phyloP scores from a whole-genome alignment of 192 early-diverging fungal genomes.

The Helicostylum pulchrum region DNA sequence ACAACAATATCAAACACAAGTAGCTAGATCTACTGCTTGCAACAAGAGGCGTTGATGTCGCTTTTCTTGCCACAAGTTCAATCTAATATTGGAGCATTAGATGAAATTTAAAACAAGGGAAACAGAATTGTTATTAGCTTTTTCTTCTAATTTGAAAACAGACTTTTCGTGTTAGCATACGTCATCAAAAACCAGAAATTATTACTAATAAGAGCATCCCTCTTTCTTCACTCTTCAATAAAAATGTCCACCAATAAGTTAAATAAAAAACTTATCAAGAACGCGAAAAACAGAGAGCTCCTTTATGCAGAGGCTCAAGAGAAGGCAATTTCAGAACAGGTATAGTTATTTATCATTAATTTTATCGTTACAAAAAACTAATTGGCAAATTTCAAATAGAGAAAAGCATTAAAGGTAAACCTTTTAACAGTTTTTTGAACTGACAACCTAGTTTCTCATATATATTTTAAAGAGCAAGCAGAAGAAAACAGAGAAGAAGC shows the following conservation, averaged over 20 bases:
- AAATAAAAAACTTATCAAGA: conserved; percentile 4
- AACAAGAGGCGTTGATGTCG: conserved; percentile 8
- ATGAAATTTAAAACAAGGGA: too few species aligned
- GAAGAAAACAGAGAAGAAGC: conserved; percentile 4
- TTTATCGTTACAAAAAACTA: background rate
- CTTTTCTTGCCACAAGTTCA: conserved; percentile 5
- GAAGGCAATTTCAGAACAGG: conserved; percentile 1
- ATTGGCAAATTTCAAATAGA: background rate
- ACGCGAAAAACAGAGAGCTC: conserved; percentile 4
- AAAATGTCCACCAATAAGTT: background rate
- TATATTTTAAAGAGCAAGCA: too few species aligned
- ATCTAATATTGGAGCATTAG: background rate
- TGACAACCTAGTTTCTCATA: conserved; percentile 8
- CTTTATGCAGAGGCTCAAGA: conserved; percentile 9
- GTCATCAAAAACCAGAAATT: too few species aligned
- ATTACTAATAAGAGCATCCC: too few species aligned
- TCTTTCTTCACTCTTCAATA: too few species aligned
- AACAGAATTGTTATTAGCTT: too few species aligned
- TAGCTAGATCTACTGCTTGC: conserved; percentile 12
- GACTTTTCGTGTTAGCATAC: too few species aligned
- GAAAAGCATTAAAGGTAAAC: conserved; percentile 7
- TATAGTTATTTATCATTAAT: conserved; percentile 4
- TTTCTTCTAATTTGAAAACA: too few species aligned
- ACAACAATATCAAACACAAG: conserved; percentile 11
- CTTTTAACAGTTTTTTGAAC: conserved; percentile 11